Percentiles rank a stretch among this genome's conserved stretches.
Evolutionary conservation across 305 asterid species (phyloP).

Genomic region (Fraxinus sp.): DNA sequence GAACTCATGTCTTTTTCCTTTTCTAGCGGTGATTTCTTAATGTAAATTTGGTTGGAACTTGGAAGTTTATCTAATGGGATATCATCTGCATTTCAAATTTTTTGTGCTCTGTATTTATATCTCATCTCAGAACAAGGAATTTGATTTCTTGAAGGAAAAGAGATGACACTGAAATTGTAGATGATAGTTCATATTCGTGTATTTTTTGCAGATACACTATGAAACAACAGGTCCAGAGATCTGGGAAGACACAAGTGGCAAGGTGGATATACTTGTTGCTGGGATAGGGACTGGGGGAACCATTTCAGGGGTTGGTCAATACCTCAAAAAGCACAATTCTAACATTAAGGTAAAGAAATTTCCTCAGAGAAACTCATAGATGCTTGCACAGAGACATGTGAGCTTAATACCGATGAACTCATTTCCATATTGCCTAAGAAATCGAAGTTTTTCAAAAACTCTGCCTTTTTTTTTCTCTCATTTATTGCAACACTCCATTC

Average conservation of each 20-base stretch:
- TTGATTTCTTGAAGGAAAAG: neutral
- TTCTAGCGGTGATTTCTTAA: neutral
- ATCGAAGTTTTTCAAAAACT: neutral
- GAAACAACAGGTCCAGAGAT: slow-evolving; percentile 99
- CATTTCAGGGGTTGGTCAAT: slow-evolving; percentile 84
- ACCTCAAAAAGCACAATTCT: slow-evolving; percentile 68
- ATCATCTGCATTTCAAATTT: slow-evolving; percentile 2
- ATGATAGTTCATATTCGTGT: slow-evolving; percentile 13
- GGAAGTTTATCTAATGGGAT: neutral
- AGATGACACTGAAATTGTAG: neutral
- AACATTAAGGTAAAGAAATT: slow-evolving; percentile 54
- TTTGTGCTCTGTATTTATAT: slow-evolving; percentile 13
- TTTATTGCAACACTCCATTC: no score
- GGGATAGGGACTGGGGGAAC: slow-evolving; percentile 99
- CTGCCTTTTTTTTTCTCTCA: neutral
- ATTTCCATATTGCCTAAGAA: neutral
- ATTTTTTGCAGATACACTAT: slow-evolving; percentile 62
- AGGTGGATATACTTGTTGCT: slow-evolving; percentile 90
- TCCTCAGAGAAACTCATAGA: no score
- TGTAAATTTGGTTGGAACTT: neutral
- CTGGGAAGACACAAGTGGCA: slow-evolving; percentile 95
- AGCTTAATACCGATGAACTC: slow-evolving; percentile 1
- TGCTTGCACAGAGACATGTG: neutral
- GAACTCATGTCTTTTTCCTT: neutral
- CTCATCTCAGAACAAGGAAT: slow-evolving; percentile 8